Evolutionary conservation across 441 rosid species (phyloP), one percentile per base, ranked within the genome.

Genomic region (Euphorbia schlechtendalii): DNA sequence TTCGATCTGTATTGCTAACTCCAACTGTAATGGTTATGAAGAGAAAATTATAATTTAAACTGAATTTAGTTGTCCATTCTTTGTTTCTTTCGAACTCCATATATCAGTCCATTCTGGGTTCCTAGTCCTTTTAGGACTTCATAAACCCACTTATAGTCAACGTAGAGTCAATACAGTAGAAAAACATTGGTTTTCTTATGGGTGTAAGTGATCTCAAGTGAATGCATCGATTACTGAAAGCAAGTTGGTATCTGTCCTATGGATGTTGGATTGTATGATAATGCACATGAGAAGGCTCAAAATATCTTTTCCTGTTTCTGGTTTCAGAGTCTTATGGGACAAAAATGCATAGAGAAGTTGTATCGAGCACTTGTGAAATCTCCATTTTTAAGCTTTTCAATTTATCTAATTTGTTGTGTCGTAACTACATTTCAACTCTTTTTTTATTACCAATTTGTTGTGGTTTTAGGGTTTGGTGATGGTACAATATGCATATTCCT

Each of bases 1-100:
- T 43, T 22, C 48, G 69, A 55, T 36, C 21, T 74, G 11, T 41
- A 9, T 58, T 65, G 60, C 61, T 40, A 38, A 18, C 52, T 63
- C 40, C 43, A 48, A 61, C 38, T 52, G 59, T 45, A 22, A 38
- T 20, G 45, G 40, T 21, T n/a, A 27, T 65, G 63, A 28, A 53
- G 27, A 24, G 56, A 43, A 63, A 67, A 66, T 46, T 2, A 55
- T 12, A 24, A 56, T 49, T 15, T 65, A 14, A 21, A 24, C 4
- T 43, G 14, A 41, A 51, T 51, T 8, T 15, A 18, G 22, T 24
- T 30, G 3, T 32, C 27, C 6, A 18, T 49, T 55, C 49, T 55
- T 27, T 48, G 41, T 27, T 48, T 32, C 18, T 14, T 46, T 8
- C 5, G 28, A 58, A 48, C 18, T 34, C n/a, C 3, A 24, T 49